Evolutionary conservation across 331 rosid genomes (phyloP).

Genomic region (Malus hybrid): DNA sequence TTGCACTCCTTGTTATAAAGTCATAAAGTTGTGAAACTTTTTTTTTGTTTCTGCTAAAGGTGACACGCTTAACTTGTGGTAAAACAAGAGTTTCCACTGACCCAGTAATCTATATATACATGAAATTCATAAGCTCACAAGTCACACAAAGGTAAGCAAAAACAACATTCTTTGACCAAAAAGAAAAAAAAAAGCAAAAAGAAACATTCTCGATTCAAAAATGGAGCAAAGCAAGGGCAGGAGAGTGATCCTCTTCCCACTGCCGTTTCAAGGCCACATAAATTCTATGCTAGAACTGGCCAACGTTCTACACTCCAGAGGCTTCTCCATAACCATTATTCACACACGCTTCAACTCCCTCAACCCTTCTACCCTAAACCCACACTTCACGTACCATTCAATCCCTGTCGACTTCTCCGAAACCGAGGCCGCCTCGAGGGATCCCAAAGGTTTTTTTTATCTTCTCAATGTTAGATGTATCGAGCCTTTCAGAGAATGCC

Average conservation of each 20-base stretch:
- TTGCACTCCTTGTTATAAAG: too few species aligned
- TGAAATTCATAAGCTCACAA: too few species aligned
- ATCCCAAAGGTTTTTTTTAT: background rate
- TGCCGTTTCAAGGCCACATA: slow-evolving; percentile 22
- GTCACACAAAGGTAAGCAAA: too few species aligned
- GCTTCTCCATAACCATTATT: slow-evolving; percentile 20
- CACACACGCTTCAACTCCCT: slow-evolving; percentile 20
- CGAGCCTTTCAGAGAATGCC: slow-evolving; percentile 21
- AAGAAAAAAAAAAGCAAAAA: too few species aligned
- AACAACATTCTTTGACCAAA: too few species aligned
- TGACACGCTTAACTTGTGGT: too few species aligned
- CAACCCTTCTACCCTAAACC: slow-evolving; percentile 13
- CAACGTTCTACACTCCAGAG: slow-evolving; percentile 14
- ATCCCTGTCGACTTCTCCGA: background rate
- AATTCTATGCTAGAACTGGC: slow-evolving; percentile 23
- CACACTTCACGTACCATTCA: slow-evolving; percentile 24
- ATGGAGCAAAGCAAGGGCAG: slow-evolving; percentile 11
- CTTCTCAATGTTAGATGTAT: slow-evolving; percentile 10
- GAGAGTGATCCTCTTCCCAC: slow-evolving; percentile 20
- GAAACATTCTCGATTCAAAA: too few species aligned
- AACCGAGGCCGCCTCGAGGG: background rate
- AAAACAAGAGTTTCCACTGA: too few species aligned
- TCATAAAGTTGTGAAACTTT: too few species aligned
- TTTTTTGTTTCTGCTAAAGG: too few species aligned
- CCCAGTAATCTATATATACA: too few species aligned